Percentiles rank a stretch among this genome's conserved stretches.
These are phyloP conservation scores for Clavaria fumosa DNA, from an alignment of 768 basidiomycete species.

Conservation along the genomic window DNA sequence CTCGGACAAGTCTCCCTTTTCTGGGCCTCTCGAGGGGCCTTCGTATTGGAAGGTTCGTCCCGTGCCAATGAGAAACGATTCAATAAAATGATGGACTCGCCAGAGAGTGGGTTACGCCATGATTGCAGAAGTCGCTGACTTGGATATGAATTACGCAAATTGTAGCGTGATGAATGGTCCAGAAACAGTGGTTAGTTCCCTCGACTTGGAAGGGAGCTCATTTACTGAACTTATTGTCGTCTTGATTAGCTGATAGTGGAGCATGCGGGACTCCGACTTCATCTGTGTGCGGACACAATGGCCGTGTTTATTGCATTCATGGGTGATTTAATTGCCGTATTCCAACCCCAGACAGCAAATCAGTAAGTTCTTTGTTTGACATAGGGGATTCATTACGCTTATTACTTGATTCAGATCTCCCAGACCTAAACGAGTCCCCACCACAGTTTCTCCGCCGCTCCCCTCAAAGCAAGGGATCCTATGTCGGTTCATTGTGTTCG, in stretches of 20 bases:
- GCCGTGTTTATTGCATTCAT: conserved; percentile 41
- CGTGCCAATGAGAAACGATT: neutral
- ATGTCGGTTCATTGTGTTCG: conserved; percentile 17
- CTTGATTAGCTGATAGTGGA: conserved; percentile 37
- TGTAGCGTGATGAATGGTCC: conserved; percentile 18
- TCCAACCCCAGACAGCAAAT: conserved; percentile 21
- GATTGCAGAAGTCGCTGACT: conserved; percentile 39
- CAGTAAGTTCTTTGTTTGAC: conserved; percentile 11
- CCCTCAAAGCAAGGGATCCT: conserved; percentile 17
- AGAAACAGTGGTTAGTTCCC: conserved; percentile 15
- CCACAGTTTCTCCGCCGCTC: conserved; percentile 18
- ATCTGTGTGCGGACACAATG: conserved; percentile 69
- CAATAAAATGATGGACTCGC: conserved; percentile 4
- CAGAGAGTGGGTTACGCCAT: conserved; percentile 58
- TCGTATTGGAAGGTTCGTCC: conserved; percentile 52
- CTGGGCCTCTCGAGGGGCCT: conserved; percentile 20
- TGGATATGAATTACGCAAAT: conserved; percentile 29
- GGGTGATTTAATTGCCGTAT: conserved; percentile 31
- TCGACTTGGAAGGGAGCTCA: neutral
- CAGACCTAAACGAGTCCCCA: conserved; percentile 17
- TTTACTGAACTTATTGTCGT: neutral
- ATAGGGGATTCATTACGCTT: conserved; percentile 1
- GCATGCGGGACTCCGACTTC: conserved; percentile 36
- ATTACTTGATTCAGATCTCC: conserved; percentile 13
- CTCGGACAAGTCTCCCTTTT: conserved; percentile 15